These are phyloP conservation scores for Brassica cretica DNA, from an alignment of 345 rosid species.

Conservation along the genomic window DNA sequence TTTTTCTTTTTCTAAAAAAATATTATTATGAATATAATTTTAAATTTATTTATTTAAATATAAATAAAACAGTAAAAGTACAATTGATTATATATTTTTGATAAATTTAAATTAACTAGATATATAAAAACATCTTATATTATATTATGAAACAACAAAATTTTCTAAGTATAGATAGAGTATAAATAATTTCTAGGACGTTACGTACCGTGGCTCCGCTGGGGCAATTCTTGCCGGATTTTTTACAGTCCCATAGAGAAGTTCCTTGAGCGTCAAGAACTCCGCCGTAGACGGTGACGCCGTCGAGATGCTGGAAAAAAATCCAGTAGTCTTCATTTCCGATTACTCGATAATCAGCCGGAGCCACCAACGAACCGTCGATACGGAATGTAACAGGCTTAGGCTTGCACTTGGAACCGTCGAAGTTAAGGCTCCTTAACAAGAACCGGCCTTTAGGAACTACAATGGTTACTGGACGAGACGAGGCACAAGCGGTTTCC, in stretches of 20 bases:
- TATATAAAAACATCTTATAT: too few relatives aligned
- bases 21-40: too few relatives aligned
- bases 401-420: conserved; percentile 61
- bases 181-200: not conserved
- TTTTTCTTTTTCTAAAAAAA: too few relatives aligned
- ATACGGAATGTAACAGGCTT: conserved; percentile 48
- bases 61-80: too few relatives aligned
- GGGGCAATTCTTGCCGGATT: conserved; percentile 58
- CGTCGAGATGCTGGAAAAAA: conserved; percentile 45
- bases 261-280: conserved; percentile 63
- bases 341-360: conserved; percentile 47
- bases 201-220: conserved; percentile 61
- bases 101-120: too few relatives aligned
- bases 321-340: conserved; percentile 58
- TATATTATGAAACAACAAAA: too few relatives aligned
- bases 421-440: conserved; percentile 44
- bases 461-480: conserved; percentile 47
- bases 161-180: too few relatives aligned
- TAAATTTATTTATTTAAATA: too few relatives aligned
- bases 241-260: conserved; percentile 68
- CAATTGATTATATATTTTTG: too few relatives aligned
- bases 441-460: conserved; percentile 60
- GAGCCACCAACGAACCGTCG: conserved; percentile 71
- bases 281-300: conserved; percentile 62
- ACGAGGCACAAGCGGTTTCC: conserved; percentile 57